phyloP scores from a whole-genome alignment of 257 asterid species.

The Nyctanthes arbortristis region DNA sequence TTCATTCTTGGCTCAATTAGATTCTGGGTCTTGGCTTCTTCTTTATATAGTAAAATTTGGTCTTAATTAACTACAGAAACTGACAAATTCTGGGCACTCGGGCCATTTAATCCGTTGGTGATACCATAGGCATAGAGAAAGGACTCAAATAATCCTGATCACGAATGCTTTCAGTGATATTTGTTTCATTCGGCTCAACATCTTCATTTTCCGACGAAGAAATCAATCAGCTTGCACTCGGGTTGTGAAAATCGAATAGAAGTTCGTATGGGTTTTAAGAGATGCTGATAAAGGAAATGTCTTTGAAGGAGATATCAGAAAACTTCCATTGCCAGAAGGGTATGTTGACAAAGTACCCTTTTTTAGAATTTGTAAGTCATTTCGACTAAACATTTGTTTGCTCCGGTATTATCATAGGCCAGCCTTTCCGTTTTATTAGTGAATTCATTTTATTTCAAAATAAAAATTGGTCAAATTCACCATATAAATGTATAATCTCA shows the following conservation, averaged over 20 bases:
- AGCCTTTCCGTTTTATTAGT: too few relatives aligned
- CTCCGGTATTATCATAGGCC: too few relatives aligned
- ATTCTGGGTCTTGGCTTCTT: too few relatives aligned
- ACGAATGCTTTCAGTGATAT: constrained; percentile 47
- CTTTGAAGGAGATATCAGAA: constrained; percentile 28
- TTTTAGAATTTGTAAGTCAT: too few relatives aligned
- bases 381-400: too few relatives aligned
- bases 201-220: constrained; percentile 43
- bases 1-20: too few relatives aligned
- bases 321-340: constrained; percentile 29
- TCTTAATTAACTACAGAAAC: constrained; percentile 20
- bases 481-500: too few relatives aligned
- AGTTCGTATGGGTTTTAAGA: constrained; percentile 58
- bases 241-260: constrained; percentile 53
- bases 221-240: constrained; percentile 45
- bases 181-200: constrained; percentile 65
- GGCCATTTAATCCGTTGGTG: constrained; percentile 44
- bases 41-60: too few relatives aligned
- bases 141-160: background rate
- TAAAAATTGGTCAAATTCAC: too few relatives aligned
- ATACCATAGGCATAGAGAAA: background rate
- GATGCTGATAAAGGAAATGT: constrained; percentile 65
- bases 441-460: too few relatives aligned
- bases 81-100: constrained; percentile 45
- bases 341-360: too few relatives aligned